These are phyloP conservation scores for Melanomma pulvis-pyrius DNA, from an alignment of 495 filamentous ascomycete genomes.

Conservation along the genomic window DNA sequence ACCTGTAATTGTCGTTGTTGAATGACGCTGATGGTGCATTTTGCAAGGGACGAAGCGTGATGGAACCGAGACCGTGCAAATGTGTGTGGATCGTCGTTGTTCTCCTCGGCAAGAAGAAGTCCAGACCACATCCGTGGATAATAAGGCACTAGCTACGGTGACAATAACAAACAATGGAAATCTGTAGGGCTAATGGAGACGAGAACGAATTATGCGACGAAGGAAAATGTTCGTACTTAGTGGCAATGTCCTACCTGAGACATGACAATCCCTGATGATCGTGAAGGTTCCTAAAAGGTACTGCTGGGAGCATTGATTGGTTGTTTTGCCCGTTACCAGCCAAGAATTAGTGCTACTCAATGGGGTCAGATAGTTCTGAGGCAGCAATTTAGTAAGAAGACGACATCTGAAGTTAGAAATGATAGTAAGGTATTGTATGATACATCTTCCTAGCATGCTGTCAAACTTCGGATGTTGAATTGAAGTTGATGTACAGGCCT, in stretches of 20 bases:
- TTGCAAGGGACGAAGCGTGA: neutral
- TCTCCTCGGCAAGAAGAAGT: neutral
- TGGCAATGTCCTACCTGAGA: no score
- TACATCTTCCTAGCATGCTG: neutral
- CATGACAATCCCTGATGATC: no score
- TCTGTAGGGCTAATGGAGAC: no score
- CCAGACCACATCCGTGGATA: no score
- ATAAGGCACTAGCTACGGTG: no score
- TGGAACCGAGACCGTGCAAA: neutral
- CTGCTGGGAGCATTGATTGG: neutral
- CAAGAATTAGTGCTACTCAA: neutral
- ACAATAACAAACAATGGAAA: no score
- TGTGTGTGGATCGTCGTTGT: neutral
- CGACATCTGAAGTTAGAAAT: neutral
- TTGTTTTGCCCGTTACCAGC: neutral
- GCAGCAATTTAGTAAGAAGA: neutral
- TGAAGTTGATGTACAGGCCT: neutral
- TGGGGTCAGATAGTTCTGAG: neutral
- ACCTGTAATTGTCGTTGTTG: neutral
- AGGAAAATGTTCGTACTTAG: no score
- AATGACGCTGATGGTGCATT: neutral
- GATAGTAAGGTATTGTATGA: neutral
- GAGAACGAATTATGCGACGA: no score
- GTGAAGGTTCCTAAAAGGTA: neutral
- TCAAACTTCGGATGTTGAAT: neutral